Base-by-base conservation (phyloP, 73 alveolate species). In the Paramecium primaurelia region DNA sequence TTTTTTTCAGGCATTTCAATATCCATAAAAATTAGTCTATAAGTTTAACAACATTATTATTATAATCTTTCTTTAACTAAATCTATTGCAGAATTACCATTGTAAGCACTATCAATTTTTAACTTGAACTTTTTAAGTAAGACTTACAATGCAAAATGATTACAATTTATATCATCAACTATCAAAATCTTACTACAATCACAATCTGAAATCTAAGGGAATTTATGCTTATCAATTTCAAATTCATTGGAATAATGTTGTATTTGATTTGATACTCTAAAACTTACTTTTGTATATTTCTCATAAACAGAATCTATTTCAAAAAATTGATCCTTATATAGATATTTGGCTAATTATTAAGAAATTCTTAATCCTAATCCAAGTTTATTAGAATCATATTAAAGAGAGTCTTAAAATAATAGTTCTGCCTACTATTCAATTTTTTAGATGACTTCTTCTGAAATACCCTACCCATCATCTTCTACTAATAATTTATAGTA, bases 1-100 rank as follows among this genome's bases (percentile, higher is more conserved):
- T 80, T 49, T 80, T 80, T 80, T 1, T 28, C 58, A 5, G 91
- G 91, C 91, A 80, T 80, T 49, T 80, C 91, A 9, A 80, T 80
- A 20, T 80, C 91, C 91, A 80, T 80, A 26, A 80, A 49, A 1
- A 80, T 44, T 45, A 80, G 25, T 80, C 75, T 45, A 44, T 80
- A 80, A 3, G 49, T 49, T 16, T 28, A 16, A 32, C 75, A 42
- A 47, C 91, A 80, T 26, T 20, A 1, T 47, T 40, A 22, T 1
- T 0, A 8, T 18, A 45, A 20, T 26, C 34, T 49, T 6, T 25
- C 58, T 32, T 32, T 25, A 1, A 80, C 77, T 20, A 45, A 14
- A 7, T 80, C 71, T 8, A 80, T 47, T 11, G 91, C 91, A 12
- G 58, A 32, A 32, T 80, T 26, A 2, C 91, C 91, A 80, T 80